These are phyloP conservation scores for Penicillium dipodomyicola DNA, from an alignment of 495 filamentous ascomycete species.

Conservation along the genomic window DNA sequence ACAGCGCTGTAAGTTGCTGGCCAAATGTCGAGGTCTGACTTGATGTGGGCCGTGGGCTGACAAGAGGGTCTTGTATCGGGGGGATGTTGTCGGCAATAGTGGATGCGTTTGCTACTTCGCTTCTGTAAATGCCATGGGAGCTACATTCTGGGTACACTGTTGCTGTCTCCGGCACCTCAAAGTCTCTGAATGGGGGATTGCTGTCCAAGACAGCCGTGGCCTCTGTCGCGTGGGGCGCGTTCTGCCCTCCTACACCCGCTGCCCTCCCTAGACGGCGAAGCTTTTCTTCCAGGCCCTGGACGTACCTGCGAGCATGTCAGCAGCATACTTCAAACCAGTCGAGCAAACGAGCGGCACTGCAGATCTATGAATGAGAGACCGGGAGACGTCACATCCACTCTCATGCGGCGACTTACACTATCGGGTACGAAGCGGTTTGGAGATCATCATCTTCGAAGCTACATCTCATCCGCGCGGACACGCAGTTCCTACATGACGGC, in stretches of 20 bases:
- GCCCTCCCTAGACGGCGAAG: neutral
- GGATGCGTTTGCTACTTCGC: neutral
- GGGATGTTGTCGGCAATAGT: neutral
- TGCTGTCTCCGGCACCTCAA: neutral
- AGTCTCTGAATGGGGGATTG: neutral
- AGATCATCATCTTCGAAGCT: constrained; percentile 38
- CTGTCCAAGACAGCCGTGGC: neutral
- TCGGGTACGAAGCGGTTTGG: constrained; percentile 36
- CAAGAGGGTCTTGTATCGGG: constrained; percentile 18
- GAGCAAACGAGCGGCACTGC: neutral
- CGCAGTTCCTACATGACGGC: constrained; percentile 36
- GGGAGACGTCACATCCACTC: neutral
- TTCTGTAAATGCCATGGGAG: neutral
- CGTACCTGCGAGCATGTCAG: constrained; percentile 28
- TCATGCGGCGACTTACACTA: constrained; percentile 29
- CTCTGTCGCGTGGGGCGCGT: neutral
- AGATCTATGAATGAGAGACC: neutral
- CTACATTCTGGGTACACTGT: neutral
- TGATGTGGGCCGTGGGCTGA: constrained; percentile 5
- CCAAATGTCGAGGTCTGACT: constrained; percentile 22
- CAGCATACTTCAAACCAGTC: neutral
- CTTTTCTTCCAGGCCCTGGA: constrained; percentile 30
- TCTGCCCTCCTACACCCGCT: neutral
- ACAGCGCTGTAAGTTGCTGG: constrained; percentile 33
- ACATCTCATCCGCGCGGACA: constrained; percentile 31